Conservation (phyloP, 1,284 basidiomycete species). For the Abortiporus biennis region DNA sequence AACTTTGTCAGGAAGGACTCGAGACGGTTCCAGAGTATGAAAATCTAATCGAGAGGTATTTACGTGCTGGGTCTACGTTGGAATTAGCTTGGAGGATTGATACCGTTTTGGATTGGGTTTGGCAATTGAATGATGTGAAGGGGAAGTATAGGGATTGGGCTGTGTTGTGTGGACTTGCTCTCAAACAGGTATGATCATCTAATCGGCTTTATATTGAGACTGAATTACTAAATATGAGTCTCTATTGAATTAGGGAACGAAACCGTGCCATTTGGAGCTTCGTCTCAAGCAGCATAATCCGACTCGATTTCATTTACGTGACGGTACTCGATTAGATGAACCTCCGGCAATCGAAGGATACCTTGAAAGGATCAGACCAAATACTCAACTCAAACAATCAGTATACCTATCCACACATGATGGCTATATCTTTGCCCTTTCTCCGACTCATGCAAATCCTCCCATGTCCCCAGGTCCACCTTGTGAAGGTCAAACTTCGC, state of each 20-base stretch:
- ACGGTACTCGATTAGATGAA: constrained; percentile 55
- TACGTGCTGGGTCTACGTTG: constrained; percentile 51
- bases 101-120: constrained; percentile 76
- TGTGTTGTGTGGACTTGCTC: constrained; percentile 66
- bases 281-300: constrained; percentile 64
- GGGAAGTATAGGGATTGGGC: constrained; percentile 63
- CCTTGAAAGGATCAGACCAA: constrained; percentile 63
- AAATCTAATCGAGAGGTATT: constrained; percentile 46
- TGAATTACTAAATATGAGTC: not conserved
- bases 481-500: constrained; percentile 22
- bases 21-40: constrained; percentile 55
- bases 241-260: constrained; percentile 32
- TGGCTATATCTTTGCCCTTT: constrained; percentile 63
- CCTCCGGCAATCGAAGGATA: constrained; percentile 80
- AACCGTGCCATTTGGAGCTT: constrained; percentile 62
- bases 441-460: constrained; percentile 50
- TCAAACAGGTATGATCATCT: constrained; percentile 48
- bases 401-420: constrained; percentile 73
- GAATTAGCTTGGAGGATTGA: constrained; percentile 74
- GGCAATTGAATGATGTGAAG: constrained; percentile 59
- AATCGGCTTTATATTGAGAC: not conserved
- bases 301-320: constrained; percentile 44
- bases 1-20: constrained; percentile 51
- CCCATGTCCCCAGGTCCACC: constrained; percentile 60
- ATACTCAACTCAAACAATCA: constrained; percentile 51